Evolutionary conservation across 2,329 filamentous ascomycete species (phyloP).

Genomic region (Fusarium devonianum): DNA sequence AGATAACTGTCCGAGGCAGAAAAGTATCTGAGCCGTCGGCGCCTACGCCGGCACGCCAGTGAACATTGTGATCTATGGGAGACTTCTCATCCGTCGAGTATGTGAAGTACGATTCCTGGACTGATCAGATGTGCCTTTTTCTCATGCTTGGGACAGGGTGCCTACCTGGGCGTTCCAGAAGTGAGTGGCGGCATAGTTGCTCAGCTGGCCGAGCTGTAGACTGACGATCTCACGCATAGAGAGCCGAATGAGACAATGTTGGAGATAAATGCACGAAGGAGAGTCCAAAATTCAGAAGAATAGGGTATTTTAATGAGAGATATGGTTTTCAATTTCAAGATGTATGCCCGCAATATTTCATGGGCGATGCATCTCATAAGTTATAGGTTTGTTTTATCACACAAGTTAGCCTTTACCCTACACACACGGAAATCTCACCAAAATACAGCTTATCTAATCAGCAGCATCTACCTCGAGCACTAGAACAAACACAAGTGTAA

Average conservation of each 20-base stretch:
- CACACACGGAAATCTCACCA: slow-evolving; percentile 1
- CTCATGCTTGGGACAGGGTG: no score
- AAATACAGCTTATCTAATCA: slow-evolving; percentile 32
- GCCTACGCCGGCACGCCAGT: slow-evolving; percentile 85
- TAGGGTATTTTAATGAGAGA: no score
- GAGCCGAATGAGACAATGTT: no score
- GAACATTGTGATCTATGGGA: slow-evolving; percentile 65
- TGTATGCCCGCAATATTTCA: no score
- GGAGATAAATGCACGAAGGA: not conserved
- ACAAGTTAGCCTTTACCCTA: no score
- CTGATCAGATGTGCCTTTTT: slow-evolving; percentile 6
- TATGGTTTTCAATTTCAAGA: no score
- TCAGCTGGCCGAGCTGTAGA: slow-evolving; percentile 88
- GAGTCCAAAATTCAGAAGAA: not conserved
- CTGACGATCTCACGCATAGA: slow-evolving; percentile 99
- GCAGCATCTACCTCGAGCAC: not conserved
- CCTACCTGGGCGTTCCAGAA: slow-evolving; percentile 93
- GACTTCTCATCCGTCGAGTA: slow-evolving; percentile 64
- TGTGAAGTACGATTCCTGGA: slow-evolving; percentile 94
- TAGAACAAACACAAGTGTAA: no score
- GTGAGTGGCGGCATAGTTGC: slow-evolving; percentile 92
- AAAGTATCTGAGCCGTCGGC: slow-evolving; percentile 89
- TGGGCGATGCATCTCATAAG: no score
- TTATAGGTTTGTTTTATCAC: no score
- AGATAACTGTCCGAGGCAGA: slow-evolving; percentile 88